Evolutionary conservation across 495 filamentous ascomycete species (phyloP), one percentile per base, ranked within the genome.

Genomic region (Cercophora newfieldiana): DNA sequence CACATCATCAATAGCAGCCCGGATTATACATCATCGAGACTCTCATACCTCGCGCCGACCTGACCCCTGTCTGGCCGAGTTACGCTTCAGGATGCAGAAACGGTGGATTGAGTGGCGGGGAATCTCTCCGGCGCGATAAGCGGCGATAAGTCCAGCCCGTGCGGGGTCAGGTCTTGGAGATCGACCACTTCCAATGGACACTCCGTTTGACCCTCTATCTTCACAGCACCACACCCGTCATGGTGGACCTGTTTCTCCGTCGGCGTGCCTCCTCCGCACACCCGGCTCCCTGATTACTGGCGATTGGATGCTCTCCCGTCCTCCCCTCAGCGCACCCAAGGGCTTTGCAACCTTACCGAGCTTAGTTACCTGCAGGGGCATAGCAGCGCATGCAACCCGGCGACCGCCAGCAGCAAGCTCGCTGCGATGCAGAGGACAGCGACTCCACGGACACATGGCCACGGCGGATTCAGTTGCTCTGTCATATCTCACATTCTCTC

Each of bases 1-100:
- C 68, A 70, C 61, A 65, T 70, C 68, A 70, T 70, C 65, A 68
- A 61, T 55, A 49, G 61, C 68, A 70, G 37, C 22, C 68, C 65
- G 22, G 44, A 67, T 59, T 49, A 16, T 62, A 61, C 48, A 70
- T 67, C 68, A 70, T 66, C 58, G 50, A n/a, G 37, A 26, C 33
- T 70, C 21, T 67, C 67, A 67, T 68, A 53, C 50, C 58, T 56
- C 22, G 48, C 25, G 21, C 21, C 16, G 49, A 19, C 26, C 57
- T 50, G 22, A 48, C 24, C 28, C 26, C 54, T 24, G 22, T 8
- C 4, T 14, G 37, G 37, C 18, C 37, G 10, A 4, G 37, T 57
- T 10, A 12, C 26, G 54, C n/a, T 26, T 22, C 49, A 19, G 10
- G 22, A 37, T 24, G 26, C 16, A 22, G 31, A 60, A 37, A 30